Base-by-base conservation (phyloP, 805 yeast genomes). In the Wickerhamomyces subpelliculosus region DNA sequence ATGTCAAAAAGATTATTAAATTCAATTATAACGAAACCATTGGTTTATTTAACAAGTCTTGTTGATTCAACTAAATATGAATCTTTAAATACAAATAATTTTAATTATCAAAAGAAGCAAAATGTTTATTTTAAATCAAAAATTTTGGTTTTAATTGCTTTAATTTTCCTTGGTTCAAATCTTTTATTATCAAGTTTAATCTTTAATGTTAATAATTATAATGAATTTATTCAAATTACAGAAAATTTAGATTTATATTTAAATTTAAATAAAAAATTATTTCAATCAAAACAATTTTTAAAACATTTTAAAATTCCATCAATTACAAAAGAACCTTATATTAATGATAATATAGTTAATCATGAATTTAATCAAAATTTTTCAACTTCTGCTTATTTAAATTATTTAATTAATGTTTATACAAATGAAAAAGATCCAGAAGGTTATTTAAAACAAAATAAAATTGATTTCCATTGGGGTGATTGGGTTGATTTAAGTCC, bases 381-480 rank as follows among this genome's bases (percentile, higher is more conserved):
- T 25, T 41, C 55, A 5, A 40, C 48, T 8, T 32, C 48, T 6
- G 54, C 53, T 3, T 44, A 37, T 27, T 9, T 46, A 9, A 32
- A 37, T 8, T 32, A 45, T 21, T n/a, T 53, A 2, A 30, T 18
- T 2, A 18, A 34, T 11, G 36, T 46, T 13, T 47, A 43, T 27
- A n/a, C 26, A 16, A 22, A 25, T 5, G 45, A 52, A 27, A 17
- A 23, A 1, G 36, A 46, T 22, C 57, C 56, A 14, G 48, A 48
- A 13, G 18, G 18, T 1, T 47, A 38, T 22, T 16, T 51, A 11
- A 6, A 20, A 11, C 6, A 32, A 3, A 33, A 52, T 32, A 39
- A 39, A 20, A 28, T 49, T 8, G 40, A 42, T 10, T 48, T 51
- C 42, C 56, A 61, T 47, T 62, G 64, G 68, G 57, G 54, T 33